Base-by-base conservation (phyloP, 2,329 filamentous ascomycete genomes). In the Colletotrichum simmondsii region DNA sequence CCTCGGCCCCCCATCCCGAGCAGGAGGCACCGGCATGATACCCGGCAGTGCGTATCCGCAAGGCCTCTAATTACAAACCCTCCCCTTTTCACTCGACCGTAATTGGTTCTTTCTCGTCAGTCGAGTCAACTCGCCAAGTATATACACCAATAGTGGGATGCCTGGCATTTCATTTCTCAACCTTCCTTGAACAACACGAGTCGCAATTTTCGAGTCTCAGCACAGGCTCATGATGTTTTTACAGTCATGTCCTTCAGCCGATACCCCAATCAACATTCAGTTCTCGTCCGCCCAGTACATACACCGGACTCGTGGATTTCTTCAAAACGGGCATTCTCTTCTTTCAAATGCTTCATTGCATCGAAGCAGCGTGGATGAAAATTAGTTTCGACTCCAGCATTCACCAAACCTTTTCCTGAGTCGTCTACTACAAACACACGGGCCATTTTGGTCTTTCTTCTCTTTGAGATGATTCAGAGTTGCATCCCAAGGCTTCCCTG, bases 11-110 rank as follows among this genome's bases (percentile, higher is more conserved):
- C 75, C 42, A 72, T 74, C 59, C 63, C 75, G 76, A 59, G 76
- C 80, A 28, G 79, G 77, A 60, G 80, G 79, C 14, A 79, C 81
- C 52, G 85, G 86, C 37, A 86, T 89, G 84, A 84, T 88, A 63
- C 88, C 88, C 5, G 85, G 85, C 53, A 87, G 87, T 74, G 86
- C 88, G 22, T 91, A 90, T 76, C 88, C 88, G 35, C 74, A 77
- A 53, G 79, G 80, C 54, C 74, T 76, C 28, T 75, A 82, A 75
- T 80, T 22, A 22, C 52, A 57, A 62, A 7, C 42, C 54, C 28
- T 32, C 12, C 35, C 16, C 67, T 7, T 12, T 49, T 37, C 24
- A 69, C 70, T 72, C 67, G 35, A 66, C 61, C 49, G 60, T 73
- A 73, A 73, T 71, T 30, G 57, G 37, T 49, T n/a, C 49, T 32